phyloP scores from a whole-genome alignment of 306 rosid genomes.

The Quercus mongolica region DNA sequence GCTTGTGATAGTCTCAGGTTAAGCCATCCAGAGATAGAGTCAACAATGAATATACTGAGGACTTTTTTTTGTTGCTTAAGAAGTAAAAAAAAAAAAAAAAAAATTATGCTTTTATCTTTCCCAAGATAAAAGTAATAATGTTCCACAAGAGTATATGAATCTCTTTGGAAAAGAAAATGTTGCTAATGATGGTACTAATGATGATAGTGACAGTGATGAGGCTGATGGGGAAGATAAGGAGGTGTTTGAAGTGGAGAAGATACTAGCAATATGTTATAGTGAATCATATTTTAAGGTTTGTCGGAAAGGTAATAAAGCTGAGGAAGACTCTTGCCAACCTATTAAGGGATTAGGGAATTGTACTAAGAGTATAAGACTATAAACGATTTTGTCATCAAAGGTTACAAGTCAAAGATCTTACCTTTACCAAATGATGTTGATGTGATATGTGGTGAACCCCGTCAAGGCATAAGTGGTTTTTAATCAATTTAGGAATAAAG shows the following conservation, averaged over 20 bases:
- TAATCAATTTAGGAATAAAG: constrained; percentile 69
- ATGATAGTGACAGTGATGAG: constrained; percentile 17
- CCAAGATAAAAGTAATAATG: constrained; percentile 30
- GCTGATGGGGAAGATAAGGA: constrained; percentile 23
- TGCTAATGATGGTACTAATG: constrained; percentile 21
- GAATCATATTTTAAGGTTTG: constrained; percentile 62
- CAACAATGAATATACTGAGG: constrained; percentile 67
- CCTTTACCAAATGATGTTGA: constrained; percentile 83
- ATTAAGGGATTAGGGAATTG: constrained; percentile 53
- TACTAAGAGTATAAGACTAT: constrained; percentile 21
- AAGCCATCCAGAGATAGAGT: constrained; percentile 77
- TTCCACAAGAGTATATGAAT: constrained; percentile 31
- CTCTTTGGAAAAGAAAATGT: constrained; percentile 14
- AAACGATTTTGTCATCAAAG: constrained; percentile 41
- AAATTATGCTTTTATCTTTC: constrained; percentile 43
- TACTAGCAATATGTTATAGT: constrained; percentile 51
- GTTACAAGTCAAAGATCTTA: constrained; percentile 40
- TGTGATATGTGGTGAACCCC: constrained; percentile 92
- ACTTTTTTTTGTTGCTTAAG: constrained; percentile 47
- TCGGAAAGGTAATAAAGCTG: constrained; percentile 71
- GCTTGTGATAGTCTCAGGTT: constrained; percentile 59
- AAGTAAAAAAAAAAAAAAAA: constrained; percentile 58
- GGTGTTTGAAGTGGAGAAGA: constrained; percentile 55
- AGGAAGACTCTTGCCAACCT: constrained; percentile 80
- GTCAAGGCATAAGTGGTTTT: constrained; percentile 94